Conservation (phyloP, 257 asterid species). For the Nyctanthes arbortristis region DNA sequence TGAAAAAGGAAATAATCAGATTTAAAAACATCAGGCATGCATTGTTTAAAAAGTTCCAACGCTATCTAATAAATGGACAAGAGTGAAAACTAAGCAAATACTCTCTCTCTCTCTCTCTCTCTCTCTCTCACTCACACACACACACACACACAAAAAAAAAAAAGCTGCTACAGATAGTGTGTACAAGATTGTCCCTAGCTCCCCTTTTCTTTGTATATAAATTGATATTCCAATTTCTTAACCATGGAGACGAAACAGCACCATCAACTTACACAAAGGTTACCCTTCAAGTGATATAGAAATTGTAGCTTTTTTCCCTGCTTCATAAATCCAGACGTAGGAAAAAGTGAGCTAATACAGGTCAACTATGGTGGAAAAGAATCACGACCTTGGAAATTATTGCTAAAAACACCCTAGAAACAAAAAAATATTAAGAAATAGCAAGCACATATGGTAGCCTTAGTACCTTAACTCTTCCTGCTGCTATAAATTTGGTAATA, state of each 20-base stretch:
- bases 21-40: constrained; percentile 17
- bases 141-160: too few species aligned
- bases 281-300: not conserved
- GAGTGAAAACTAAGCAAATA: not conserved
- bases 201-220: not conserved
- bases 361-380: not conserved
- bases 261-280: not conserved
- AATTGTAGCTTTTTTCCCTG: not conserved
- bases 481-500: not conserved
- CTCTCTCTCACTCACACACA: too few species aligned
- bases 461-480: not conserved
- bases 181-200: not conserved
- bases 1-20: constrained; percentile 14
- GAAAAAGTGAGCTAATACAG: not conserved
- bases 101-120: not conserved
- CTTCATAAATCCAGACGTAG: not conserved
- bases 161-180: not conserved
- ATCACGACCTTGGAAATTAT: not conserved
- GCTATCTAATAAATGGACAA: not conserved
- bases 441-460: not conserved
- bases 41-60: constrained; percentile 8
- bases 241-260: not conserved
- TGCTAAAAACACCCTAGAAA: not conserved
- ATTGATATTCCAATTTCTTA: not conserved
- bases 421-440: not conserved